These are phyloP conservation scores for Aspergillus sp. DNA, from an alignment of 2,329 filamentous ascomycete species.

Conservation along the genomic window DNA sequence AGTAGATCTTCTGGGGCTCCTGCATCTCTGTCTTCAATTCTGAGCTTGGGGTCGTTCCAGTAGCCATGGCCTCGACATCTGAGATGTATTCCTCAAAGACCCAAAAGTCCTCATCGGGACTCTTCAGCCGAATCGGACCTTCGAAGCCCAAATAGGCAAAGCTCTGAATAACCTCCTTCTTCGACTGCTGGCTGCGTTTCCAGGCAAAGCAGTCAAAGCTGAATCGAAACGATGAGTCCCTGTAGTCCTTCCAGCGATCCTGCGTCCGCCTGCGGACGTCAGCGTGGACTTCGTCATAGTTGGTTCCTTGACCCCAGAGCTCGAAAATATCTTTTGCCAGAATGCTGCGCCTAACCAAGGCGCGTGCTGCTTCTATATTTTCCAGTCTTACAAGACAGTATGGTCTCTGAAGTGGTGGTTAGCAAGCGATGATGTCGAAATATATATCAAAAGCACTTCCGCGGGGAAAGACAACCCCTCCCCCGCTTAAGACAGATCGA, in stretches of 20 bases:
- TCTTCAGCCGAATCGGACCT: slow-evolving; percentile 72
- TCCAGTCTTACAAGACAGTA: slow-evolving; percentile 73
- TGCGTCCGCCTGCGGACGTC: slow-evolving; percentile 57
- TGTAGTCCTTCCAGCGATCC: slow-evolving; percentile 64
- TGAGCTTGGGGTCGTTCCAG: slow-evolving; percentile 4
- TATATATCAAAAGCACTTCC: slow-evolving; percentile 2
- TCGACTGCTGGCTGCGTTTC: slow-evolving; percentile 58
- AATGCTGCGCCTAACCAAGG: slow-evolving; percentile 71
- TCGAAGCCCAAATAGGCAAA: slow-evolving; percentile 75
- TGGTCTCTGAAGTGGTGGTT: slow-evolving; percentile 60
- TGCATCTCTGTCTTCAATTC: slow-evolving; percentile 39
- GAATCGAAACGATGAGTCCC: slow-evolving; percentile 71
- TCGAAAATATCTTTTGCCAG: slow-evolving; percentile 80
- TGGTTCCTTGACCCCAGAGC: slow-evolving; percentile 73
- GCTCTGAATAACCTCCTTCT: slow-evolving; percentile 72
- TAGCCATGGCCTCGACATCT: slow-evolving; percentile 23
- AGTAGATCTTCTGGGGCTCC: slow-evolving; percentile 60
- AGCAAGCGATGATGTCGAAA: slow-evolving; percentile 9
- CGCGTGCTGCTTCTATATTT: slow-evolving; percentile 59
- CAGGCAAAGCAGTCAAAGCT: slow-evolving; percentile 77
- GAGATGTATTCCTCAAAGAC: slow-evolving; percentile 77
- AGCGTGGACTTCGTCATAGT: slow-evolving; percentile 64
- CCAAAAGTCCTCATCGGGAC: slow-evolving; percentile 68
- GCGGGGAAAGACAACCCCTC: slow-evolving; percentile 6
- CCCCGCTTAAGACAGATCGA: neutral